Base-by-base conservation (phyloP, 768 basidiomycete genomes). In the Russula brevipes region DNA sequence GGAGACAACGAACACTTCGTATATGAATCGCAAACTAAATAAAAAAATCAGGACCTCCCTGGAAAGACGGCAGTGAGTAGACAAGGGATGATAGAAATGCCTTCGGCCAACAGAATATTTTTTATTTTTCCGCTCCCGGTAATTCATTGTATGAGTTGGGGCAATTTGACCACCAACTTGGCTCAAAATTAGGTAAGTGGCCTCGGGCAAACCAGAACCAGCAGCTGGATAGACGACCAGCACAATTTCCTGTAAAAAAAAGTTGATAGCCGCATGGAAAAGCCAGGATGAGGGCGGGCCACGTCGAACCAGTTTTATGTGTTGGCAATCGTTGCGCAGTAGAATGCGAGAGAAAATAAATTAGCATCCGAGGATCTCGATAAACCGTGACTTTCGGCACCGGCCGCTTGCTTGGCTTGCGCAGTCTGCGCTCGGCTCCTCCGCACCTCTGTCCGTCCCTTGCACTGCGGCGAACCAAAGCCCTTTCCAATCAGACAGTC, bases 161-260 rank as follows among this genome's bases (percentile, higher is more conserved):
- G 12, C 17, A n/a, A n/a, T 4, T 10, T 24, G 45, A 38, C 56
- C 57, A 52, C n/a, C 3, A 52, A 24, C 31, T 44, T 52, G 58
- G 58, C 58, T 59, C 58, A 9, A 14, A 41, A 52, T 59, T 59
- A 59, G 58, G 58, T 59, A 59, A 59, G 58, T 24, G 31, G 35
- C 11, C 9, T 12, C 4, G 30, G 30, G 24, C 38, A 10, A n/a
- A 9, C 4, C 2, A 19, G 10, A 5, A 2, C 19, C 38, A 11
- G 2, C 11, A 33, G 9, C 4, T n/a, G n/a, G n/a, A n/a, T n/a
- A 11, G 24, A 42, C 16, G 5, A 2, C 35, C 30, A n/a, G 4
- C 17, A 41, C 5, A 33, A 14, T 24, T 39, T 7, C 8, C 54
- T 30, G 16, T 17, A 16, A 33, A 44, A 19, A 3, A 35, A n/a